Conservation (phyloP, 192 early-diverging fungal species). For the Backusella sp. region DNA sequence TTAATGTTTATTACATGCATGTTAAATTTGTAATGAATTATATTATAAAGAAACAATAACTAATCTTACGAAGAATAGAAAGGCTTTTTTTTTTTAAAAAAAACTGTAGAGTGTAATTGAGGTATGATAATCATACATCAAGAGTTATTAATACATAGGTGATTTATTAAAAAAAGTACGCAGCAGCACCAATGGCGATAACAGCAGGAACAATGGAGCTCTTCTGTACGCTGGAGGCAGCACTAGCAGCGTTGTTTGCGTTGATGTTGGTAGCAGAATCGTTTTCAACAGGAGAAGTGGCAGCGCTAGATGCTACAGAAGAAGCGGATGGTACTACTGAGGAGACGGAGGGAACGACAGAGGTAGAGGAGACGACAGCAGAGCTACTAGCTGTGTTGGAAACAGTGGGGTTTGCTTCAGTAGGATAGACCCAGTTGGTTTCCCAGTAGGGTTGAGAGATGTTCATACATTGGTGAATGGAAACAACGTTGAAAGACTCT, state of each 20-base stretch:
- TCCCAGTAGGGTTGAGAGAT: conserved; percentile 47
- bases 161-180: background rate
- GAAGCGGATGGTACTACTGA: conserved; percentile 8
- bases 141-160: background rate
- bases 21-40: background rate
- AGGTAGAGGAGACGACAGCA: background rate
- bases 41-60: background rate
- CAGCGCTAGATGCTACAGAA: background rate
- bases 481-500: conserved; percentile 33
- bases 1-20: background rate
- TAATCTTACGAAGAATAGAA: background rate
- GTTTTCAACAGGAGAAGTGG: background rate
- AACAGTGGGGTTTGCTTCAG: conserved; percentile 20
- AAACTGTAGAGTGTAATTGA: background rate
- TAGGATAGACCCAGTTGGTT: conserved; percentile 32
- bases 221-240: background rate
- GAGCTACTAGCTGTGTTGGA: background rate
- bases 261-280: background rate
- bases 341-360: background rate
- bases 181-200: background rate
- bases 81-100: background rate
- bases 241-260: background rate
- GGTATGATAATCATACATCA: background rate
- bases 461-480: conserved; percentile 33
- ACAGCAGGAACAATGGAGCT: background rate